phyloP scores from a whole-genome alignment of 179 eudicot species.

The Amaranthus tricolor region DNA sequence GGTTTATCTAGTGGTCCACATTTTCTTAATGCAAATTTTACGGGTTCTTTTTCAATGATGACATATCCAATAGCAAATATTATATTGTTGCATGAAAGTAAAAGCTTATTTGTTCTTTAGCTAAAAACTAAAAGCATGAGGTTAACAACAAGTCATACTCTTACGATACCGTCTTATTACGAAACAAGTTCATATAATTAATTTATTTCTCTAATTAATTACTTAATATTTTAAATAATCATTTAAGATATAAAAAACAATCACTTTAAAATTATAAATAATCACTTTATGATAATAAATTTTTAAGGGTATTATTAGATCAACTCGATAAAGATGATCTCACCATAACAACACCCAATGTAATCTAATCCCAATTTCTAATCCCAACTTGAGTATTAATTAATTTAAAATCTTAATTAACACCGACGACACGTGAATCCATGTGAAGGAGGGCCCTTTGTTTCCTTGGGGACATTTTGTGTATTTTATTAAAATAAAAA shows the following conservation, averaged over 20 bases:
- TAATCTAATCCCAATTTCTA: too few relatives aligned
- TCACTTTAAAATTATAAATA: too few relatives aligned
- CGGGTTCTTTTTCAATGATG: constrained; percentile 33
- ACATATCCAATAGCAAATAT: background rate
- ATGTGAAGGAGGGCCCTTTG: constrained; percentile 19
- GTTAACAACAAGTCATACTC: background rate
- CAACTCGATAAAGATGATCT: too few relatives aligned
- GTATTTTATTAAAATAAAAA: background rate
- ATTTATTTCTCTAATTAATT: background rate
- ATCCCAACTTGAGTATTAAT: background rate
- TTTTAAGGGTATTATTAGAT: too few relatives aligned
- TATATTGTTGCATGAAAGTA: constrained; percentile 15
- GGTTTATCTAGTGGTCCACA: constrained; percentile 35
- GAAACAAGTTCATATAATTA: background rate
- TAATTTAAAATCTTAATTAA: constrained; percentile 9
- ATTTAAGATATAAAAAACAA: background rate
- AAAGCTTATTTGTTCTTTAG: constrained; percentile 21
- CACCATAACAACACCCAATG: too few relatives aligned
- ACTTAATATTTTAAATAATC: background rate
- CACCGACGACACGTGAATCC: constrained; percentile 24
- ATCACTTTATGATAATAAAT: too few relatives aligned
- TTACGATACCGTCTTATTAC: too few relatives aligned
- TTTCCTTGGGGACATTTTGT: background rate
- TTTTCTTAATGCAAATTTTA: constrained; percentile 33
- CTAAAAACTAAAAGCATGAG: constrained; percentile 2